Evolutionary conservation across 2,329 filamentous ascomycete species (phyloP).

Genomic region (Eurotiales sp.): DNA sequence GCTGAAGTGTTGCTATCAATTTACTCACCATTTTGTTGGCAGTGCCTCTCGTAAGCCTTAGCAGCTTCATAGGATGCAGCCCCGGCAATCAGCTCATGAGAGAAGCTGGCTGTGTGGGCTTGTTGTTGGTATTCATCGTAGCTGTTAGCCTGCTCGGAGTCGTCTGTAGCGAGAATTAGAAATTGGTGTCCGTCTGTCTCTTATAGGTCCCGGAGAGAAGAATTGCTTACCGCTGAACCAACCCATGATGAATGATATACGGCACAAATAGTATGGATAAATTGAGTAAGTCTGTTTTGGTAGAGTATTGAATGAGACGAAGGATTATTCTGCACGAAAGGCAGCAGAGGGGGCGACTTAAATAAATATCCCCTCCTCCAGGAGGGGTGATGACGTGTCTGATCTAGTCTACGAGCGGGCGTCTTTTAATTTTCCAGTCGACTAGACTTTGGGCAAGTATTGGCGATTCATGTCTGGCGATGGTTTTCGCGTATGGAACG

Average conservation of each 20-base stretch:
- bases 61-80: constrained; percentile 75
- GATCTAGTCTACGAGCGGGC: not conserved
- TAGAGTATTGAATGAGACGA: not conserved
- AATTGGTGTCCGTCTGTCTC: not conserved
- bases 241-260: constrained; percentile 21
- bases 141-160: not conserved
- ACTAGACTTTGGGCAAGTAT: not conserved
- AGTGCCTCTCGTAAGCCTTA: constrained; percentile 73
- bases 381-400: constrained; percentile 5
- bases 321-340: not conserved
- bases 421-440: too few relatives aligned
- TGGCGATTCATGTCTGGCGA: constrained; percentile 1
- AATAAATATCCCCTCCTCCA: not conserved
- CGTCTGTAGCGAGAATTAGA: not conserved
- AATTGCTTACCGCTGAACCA: constrained; percentile 21
- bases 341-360: not conserved
- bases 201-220: constrained; percentile 40
- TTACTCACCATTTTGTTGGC: constrained; percentile 59
- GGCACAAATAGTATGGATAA: constrained; percentile 3
- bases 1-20: not conserved
- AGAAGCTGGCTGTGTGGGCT: constrained; percentile 59
- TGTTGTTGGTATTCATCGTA: constrained; percentile 23
- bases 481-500: not conserved
- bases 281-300: not conserved
- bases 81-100: constrained; percentile 72